phyloP scores from a whole-genome alignment of 2,329 filamentous ascomycete genomes.

The Elsinoe arachidis region DNA sequence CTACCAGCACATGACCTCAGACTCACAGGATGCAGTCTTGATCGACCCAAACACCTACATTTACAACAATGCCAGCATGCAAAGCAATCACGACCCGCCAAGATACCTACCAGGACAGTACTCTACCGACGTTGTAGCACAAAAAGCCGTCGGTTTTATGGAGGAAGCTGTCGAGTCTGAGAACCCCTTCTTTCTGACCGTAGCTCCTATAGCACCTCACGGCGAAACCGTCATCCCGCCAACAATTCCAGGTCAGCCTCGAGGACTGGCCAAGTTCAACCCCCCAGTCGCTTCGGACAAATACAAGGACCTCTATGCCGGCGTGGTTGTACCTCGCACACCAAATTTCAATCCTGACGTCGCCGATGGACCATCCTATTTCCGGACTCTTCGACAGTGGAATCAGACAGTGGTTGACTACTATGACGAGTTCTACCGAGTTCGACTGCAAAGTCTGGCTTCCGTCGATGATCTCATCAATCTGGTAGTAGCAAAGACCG shows the following conservation, averaged over 20 bases:
- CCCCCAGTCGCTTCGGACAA: constrained; percentile 46
- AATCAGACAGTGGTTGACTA: constrained; percentile 36
- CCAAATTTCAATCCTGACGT: constrained; percentile 36
- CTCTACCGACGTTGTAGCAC: constrained; percentile 50
- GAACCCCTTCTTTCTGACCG: constrained; percentile 25
- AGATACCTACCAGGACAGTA: constrained; percentile 48
- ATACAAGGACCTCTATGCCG: constrained; percentile 50
- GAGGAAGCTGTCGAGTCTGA: constrained; percentile 19
- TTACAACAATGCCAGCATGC: constrained; percentile 56
- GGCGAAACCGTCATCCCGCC: constrained; percentile 17
- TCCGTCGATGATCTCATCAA: constrained; percentile 49
- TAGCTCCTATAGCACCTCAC: constrained; percentile 27
- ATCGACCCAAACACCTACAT: constrained; percentile 58
- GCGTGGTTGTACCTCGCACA: constrained; percentile 47
- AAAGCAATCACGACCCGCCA: constrained; percentile 49
- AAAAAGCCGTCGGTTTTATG: constrained; percentile 52
- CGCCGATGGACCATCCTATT: constrained; percentile 42
- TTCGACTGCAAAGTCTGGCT: constrained; percentile 45
- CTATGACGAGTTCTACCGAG: constrained; percentile 45
- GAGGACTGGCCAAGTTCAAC: constrained; percentile 10
- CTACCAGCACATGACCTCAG: background rate
- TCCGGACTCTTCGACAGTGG: constrained; percentile 35
- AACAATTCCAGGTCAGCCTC: constrained; percentile 9
- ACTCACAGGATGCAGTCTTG: constrained; percentile 33
- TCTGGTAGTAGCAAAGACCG: constrained; percentile 37